Percentiles rank a stretch among this genome's conserved stretches.
These are phyloP conservation scores for Hibiscus mutabilis DNA, from an alignment of 345 rosid species.

Conservation along the genomic window DNA sequence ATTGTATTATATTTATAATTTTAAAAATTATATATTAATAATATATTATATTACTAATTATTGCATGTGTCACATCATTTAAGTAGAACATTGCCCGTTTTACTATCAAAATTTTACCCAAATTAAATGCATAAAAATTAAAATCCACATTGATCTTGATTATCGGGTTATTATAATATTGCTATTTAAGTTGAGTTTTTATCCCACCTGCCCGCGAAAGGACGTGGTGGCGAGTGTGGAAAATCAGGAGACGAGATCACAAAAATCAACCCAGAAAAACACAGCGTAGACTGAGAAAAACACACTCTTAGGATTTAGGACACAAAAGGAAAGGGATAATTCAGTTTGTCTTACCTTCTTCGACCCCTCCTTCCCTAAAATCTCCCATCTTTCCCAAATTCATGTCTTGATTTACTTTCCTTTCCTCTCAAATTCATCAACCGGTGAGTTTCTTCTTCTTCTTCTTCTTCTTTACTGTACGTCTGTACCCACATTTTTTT, in stretches of 20 bases:
- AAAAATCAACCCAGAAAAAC: not conserved
- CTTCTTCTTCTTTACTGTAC: not conserved
- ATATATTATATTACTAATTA: no score
- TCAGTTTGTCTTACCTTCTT: slow-evolving; percentile 14
- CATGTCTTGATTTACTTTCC: slow-evolving; percentile 11
- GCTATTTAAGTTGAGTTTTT: no score
- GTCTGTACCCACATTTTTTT: not conserved
- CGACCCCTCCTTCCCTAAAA: slow-evolving; percentile 12
- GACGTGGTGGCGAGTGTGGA: not conserved
- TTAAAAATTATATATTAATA: no score
- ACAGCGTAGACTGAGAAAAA: not conserved
- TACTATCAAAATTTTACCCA: no score
- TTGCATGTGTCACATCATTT: no score
- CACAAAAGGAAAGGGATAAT: slow-evolving; percentile 17
- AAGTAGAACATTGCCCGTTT: no score
- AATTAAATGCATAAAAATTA: no score
- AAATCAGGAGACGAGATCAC: not conserved
- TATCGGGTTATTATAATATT: no score
- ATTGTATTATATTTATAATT: no score
- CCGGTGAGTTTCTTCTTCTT: slow-evolving; percentile 22
- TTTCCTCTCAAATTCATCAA: not conserved
- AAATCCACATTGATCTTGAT: no score
- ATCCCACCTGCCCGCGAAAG: not conserved
- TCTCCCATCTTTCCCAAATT: slow-evolving; percentile 13
- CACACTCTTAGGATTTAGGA: not conserved